These are phyloP conservation scores for Backusella mclennaniae DNA, from an alignment of 192 early-diverging fungal genomes.

Conservation along the genomic window DNA sequence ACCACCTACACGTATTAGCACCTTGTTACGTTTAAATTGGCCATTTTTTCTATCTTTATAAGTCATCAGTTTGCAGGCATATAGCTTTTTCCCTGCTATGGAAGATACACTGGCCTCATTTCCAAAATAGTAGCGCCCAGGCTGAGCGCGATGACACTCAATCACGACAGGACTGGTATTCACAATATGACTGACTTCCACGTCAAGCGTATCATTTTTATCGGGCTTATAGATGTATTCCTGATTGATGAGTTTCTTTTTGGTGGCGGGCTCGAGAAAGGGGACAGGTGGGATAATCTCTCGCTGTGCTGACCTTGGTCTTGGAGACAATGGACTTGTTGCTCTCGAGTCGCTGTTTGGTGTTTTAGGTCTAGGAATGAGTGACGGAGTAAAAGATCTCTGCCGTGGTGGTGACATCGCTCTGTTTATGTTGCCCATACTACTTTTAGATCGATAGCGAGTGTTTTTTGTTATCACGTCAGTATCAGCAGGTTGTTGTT, in stretches of 20 bases:
- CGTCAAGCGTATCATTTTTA: slow-evolving; percentile 48
- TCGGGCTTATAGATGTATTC: slow-evolving; percentile 35
- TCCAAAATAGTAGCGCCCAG: slow-evolving; percentile 46
- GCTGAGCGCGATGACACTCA: slow-evolving; percentile 43
- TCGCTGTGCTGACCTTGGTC: neutral
- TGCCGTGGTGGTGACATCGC: slow-evolving; percentile 12
- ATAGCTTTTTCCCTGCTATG: slow-evolving; percentile 42
- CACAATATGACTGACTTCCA: slow-evolving; percentile 51
- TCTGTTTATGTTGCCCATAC: slow-evolving; percentile 12
- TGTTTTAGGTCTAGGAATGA: slow-evolving; percentile 38
- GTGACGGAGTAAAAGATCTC: slow-evolving; percentile 30
- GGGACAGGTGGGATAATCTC: neutral
- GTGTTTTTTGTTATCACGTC: slow-evolving; percentile 19
- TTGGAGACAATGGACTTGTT: neutral
- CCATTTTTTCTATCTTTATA: slow-evolving; percentile 29
- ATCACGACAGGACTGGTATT: slow-evolving; percentile 50
- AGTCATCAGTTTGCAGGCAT: slow-evolving; percentile 45
- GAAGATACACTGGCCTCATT: slow-evolving; percentile 40
- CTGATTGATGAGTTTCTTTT: neutral
- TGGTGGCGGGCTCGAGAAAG: neutral
- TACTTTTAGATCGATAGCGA: slow-evolving; percentile 24
- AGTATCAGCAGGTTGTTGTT: slow-evolving; percentile 8
- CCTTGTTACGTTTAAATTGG: slow-evolving; percentile 38
- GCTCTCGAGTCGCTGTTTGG: neutral
- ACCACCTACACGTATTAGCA: slow-evolving; percentile 57